phyloP scores from a whole-genome alignment of 176 grass and related monocot species.

The Poa annua region DNA sequence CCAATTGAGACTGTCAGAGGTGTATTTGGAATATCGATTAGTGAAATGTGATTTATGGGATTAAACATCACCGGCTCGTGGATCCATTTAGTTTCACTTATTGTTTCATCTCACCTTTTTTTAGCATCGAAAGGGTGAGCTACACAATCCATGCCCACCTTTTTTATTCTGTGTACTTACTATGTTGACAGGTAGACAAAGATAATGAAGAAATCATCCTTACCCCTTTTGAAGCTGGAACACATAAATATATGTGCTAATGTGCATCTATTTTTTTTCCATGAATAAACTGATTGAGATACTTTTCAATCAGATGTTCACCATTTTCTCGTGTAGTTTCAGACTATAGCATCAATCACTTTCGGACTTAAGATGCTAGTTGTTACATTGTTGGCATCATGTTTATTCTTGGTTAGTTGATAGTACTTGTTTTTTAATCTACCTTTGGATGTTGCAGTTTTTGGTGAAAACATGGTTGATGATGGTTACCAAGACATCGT shows the following conservation, averaged over 20 bases:
- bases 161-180: neutral
- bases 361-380: slow-evolving; percentile 7
- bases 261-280: neutral
- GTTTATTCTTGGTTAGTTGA: slow-evolving; percentile 13
- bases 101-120: neutral
- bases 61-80: neutral
- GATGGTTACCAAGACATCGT: slow-evolving; percentile 78
- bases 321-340: neutral
- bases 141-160: neutral
- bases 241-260: neutral
- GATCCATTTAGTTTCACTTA: slow-evolving; percentile 8
- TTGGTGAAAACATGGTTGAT: slow-evolving; percentile 79
- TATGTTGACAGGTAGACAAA: neutral
- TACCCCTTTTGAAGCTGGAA: slow-evolving; percentile 9
- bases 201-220: neutral
- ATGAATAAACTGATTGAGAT: neutral
- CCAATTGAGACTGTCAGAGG: neutral
- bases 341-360: neutral
- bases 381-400: neutral
- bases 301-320: neutral
- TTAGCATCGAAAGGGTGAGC: neutral
- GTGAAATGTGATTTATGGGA: neutral
- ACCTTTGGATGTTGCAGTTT: slow-evolving; percentile 52
- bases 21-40: neutral
- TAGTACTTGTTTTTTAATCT: slow-evolving; percentile 22